Percentiles rank a stretch among this genome's conserved stretches.
Evolutionary conservation across 805 yeast genomes (phyloP).

Genomic region (Saturnispora gosingensis): DNA sequence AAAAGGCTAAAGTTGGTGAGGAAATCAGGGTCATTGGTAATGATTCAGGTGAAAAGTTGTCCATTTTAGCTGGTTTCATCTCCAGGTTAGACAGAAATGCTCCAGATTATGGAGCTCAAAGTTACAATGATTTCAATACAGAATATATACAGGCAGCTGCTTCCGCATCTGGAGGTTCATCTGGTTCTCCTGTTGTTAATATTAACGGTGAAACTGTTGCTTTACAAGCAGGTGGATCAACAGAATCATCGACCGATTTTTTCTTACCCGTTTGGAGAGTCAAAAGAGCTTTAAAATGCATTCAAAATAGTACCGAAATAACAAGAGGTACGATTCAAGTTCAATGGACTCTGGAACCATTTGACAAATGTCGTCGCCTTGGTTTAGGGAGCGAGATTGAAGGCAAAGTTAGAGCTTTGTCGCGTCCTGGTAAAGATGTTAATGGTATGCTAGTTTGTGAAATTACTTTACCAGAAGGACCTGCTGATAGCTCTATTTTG

Average conservation of each 20-base stretch:
- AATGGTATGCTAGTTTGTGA: constrained; percentile 82
- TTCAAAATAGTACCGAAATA: constrained; percentile 49
- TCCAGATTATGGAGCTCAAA: constrained; percentile 82
- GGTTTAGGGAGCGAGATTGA: constrained; percentile 76
- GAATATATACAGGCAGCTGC: constrained; percentile 96
- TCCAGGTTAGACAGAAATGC: constrained; percentile 85
- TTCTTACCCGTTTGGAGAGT: constrained; percentile 83
- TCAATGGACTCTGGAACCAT: constrained; percentile 81
- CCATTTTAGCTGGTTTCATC: constrained; percentile 81
- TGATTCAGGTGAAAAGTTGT: constrained; percentile 90
- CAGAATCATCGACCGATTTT: constrained; percentile 88
- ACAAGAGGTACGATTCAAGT: constrained; percentile 90
- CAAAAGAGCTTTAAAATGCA: constrained; percentile 65
- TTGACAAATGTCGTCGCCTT: constrained; percentile 80
- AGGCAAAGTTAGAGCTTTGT: constrained; percentile 43
- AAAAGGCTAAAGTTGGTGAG: constrained; percentile 80
- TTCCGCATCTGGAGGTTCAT: constrained; percentile 89
- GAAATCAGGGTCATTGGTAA: constrained; percentile 94
- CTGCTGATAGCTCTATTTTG: constrained; percentile 59
- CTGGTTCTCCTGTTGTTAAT: constrained; percentile 94
- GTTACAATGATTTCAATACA: constrained; percentile 88
- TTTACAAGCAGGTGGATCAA: constrained; percentile 87
- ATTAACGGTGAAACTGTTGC: constrained; percentile 84
- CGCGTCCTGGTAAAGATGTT: constrained; percentile 50
- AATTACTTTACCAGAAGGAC: constrained; percentile 75